Evolutionary conservation across 2,329 filamentous ascomycete species (phyloP), one percentile per base, ranked within the genome.

Genomic region (Madurella fahalii): DNA sequence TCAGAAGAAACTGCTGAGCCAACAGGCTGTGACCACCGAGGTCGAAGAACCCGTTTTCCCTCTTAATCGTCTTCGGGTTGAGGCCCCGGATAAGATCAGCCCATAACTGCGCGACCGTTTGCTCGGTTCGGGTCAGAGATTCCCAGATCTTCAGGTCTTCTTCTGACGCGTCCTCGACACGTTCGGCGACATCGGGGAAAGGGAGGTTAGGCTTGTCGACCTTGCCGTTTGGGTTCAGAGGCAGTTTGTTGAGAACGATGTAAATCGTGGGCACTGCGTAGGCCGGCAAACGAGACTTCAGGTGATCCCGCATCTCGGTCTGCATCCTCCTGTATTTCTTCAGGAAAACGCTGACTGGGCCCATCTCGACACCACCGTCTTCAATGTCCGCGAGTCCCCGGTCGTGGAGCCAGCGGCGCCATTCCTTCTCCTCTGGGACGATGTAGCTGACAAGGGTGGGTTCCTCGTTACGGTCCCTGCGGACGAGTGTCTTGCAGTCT

Each of bases 371-470:
- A 54, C 75, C 79, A 47, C 81, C 73, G 15, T 84, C 81, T 46
- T 80, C 71, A 5, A 76, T 70, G 34, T 85, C 84, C 40, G 82
- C 74, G 2, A 79, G 67, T 12, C 76, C 73, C 58, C 79, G 74
- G 49, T 75, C 72, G 44, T 81, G 71, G 31, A 92, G 75, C 81
- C 84, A 93, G 17, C 80, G 73, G 41, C 77, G 72, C 90, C 90
- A 96, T 61, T 86, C 81, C 59, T 80, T 79, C 71, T 84, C 79
- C 63, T 95, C 88, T 9, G 92, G 90, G 2, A 96, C 91, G 57
- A 96, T 83, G 70, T 96, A 96, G 69, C 86, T 95, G 63, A 96
- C 89, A 17, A 97, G 77, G 0, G 82, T 93, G 15, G 84, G 87
- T 69, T 96, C 93, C 69, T 95, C 90, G 67, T 91, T 83, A 64